Conservation (phyloP, 257 asterid species). For the Salvia splendens region DNA sequence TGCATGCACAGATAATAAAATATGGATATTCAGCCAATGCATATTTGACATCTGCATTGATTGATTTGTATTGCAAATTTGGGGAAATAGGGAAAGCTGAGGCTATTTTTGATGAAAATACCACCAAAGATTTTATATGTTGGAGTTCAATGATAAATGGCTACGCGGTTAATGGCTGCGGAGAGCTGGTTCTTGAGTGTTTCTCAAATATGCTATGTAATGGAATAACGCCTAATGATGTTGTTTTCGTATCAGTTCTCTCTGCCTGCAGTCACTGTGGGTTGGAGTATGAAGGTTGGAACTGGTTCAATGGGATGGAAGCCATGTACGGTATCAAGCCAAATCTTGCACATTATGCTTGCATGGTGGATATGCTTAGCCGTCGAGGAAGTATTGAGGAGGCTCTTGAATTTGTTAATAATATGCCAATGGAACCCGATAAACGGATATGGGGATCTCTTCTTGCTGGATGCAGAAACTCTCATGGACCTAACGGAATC, state of each 20-base stretch:
- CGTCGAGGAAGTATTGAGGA: slow-evolving; percentile 76
- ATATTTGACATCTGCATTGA: slow-evolving; percentile 54
- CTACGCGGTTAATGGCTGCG: slow-evolving; percentile 69
- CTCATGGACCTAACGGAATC: slow-evolving; percentile 47
- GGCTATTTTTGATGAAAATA: slow-evolving; percentile 56
- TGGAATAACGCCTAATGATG: slow-evolving; percentile 65
- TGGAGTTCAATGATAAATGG: slow-evolving; percentile 98
- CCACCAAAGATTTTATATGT: slow-evolving; percentile 59
- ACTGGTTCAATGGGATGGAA: slow-evolving; percentile 72
- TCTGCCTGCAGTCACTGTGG: slow-evolving; percentile 89
- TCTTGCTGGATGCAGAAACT: slow-evolving; percentile 70
- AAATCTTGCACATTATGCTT: slow-evolving; percentile 74
- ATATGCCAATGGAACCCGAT: slow-evolving; percentile 75
- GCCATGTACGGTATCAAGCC: slow-evolving; percentile 51
- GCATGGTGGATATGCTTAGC: slow-evolving; percentile 91
- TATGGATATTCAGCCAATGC: slow-evolving; percentile 52
- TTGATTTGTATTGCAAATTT: slow-evolving; percentile 74
- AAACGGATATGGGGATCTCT: slow-evolving; percentile 80
- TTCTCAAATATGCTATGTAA: slow-evolving; percentile 58
- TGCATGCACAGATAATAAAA: slow-evolving; percentile 56
- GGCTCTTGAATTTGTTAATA: slow-evolving; percentile 71
- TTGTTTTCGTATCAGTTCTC: slow-evolving; percentile 70
- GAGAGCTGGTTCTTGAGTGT: slow-evolving; percentile 68
- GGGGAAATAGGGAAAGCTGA: slow-evolving; percentile 58
- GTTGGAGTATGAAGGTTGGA: slow-evolving; percentile 87